Base-by-base conservation (phyloP, 106 monocot species). In the Acorus gramineus region DNA sequence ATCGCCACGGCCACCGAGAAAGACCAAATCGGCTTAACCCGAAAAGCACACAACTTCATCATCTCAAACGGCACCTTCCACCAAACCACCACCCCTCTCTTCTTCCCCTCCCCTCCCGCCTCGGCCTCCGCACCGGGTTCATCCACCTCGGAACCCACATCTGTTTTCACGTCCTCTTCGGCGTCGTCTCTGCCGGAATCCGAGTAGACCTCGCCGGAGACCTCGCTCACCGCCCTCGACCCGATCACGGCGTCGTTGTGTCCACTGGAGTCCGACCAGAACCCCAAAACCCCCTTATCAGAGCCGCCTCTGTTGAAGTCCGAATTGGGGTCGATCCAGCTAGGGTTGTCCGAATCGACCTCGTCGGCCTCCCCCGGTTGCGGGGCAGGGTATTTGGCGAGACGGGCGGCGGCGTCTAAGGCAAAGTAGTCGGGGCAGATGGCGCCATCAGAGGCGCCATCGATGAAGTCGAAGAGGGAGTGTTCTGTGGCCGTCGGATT, bases 21-120 rank as follows among this genome's bases (percentile, higher is more conserved):
- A 7, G 79, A 64, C 84, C 79, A 84, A 43, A 70, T 57, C 45
- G 85, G 80, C 62, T 58, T 80, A 14, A 76, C 47, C 62, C 69
- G 66, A 14, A 79, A 58, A n/a, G 59, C 53, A 59, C 52, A 73
- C 56, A 76, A 73, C 65, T 73, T 80, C 59, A 73, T 47, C 10
- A 84, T 11, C 73, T 77, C 80, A 46, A 77, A 1, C 2, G 79
- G 72, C 53, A 69, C 7, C 73, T 76, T 80, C 84, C 84, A 74
- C 84, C 80, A 80, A 28, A 28, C 28, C 4, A 45, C 67, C 57
- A 44, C 14, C 50, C 48, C 47, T 45, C 48, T 64, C 45, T 71
- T 78, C 61, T 53, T 77, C 60, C 53, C 51, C 51, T 50, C 70
- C 42, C 49, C 49, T 11, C 14, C 57, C 8, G 43, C 50, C 11